A percentile compares a stretch with the other conserved stretches of the same genome.
Conservation (phyloP, 139 green algal genomes). For the Medakamo hakoo region DNA sequence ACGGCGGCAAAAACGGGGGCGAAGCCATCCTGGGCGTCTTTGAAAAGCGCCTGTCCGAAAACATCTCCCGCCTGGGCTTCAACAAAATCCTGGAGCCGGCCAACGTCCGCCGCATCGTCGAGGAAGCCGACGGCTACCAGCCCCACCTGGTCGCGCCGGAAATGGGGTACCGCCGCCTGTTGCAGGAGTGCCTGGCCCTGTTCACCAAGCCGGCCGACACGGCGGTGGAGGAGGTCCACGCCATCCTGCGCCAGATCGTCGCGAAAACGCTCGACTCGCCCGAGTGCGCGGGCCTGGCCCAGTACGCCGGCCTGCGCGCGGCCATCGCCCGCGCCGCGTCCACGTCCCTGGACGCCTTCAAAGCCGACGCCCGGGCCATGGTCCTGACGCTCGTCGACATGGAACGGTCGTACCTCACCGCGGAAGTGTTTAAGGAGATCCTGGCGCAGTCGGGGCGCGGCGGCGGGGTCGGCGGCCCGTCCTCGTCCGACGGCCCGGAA, state of each 20-base stretch:
- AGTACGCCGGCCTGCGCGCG: too few relatives aligned
- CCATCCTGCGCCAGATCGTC: conserved; percentile 70
- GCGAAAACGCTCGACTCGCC: conserved; percentile 43
- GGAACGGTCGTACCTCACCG: conserved; percentile 80
- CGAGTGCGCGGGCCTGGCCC: conserved; percentile 18
- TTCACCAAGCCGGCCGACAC: conserved; percentile 30
- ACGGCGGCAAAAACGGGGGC: conserved; percentile 65
- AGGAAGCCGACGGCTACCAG: conserved; percentile 91
- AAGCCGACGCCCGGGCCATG: too few relatives aligned
- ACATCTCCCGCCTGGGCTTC: conserved; percentile 77
- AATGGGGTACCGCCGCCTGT: conserved; percentile 79
- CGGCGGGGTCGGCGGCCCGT: too few relatives aligned
- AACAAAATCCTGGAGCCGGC: conserved; percentile 66
- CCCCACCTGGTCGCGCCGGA: conserved; percentile 94
- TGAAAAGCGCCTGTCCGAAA: conserved; percentile 80
- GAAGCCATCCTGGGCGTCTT: conserved; percentile 79
- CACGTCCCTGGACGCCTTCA: too few relatives aligned
- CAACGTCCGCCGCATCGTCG: conserved; percentile 73
- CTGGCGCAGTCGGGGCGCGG: too few relatives aligned
- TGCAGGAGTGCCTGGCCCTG: conserved; percentile 45
- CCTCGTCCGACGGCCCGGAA: too few relatives aligned
- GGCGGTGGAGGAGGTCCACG: conserved; percentile 55
- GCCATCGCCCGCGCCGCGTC: too few relatives aligned
- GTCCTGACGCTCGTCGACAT: conserved; percentile 96
- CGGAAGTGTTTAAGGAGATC: too few relatives aligned